phyloP scores from a whole-genome alignment of 139 green algal genomes.

The Yamagishiella unicocca region DNA sequence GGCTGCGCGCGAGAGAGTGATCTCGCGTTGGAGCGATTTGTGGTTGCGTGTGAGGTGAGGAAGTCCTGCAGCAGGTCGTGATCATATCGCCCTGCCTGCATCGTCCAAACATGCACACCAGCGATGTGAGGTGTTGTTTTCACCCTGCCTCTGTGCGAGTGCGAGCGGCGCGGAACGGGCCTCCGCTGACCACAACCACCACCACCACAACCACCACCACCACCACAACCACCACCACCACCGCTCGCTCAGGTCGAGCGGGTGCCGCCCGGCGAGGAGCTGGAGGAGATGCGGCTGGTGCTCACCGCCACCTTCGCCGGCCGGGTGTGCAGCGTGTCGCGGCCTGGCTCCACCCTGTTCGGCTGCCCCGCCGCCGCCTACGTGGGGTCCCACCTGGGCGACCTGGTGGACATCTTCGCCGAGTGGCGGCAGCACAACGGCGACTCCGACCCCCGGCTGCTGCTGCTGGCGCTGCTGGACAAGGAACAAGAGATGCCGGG shows the following conservation, averaged over 20 bases:
- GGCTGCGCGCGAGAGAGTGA: too few species aligned
- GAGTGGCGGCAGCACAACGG: conserved; percentile 38
- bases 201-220: too few species aligned
- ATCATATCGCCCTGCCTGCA: too few species aligned
- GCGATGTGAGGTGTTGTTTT: too few species aligned
- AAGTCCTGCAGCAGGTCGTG: too few species aligned
- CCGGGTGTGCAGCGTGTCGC: background rate
- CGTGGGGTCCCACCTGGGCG: conserved; percentile 1
- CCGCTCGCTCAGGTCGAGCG: conserved; percentile 15
- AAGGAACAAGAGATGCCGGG: conserved; percentile 42
- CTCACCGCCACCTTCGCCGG: conserved; percentile 8
- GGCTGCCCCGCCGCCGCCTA: background rate
- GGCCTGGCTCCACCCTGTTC: background rate
- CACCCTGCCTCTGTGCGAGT: too few species aligned
- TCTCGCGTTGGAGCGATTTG: too few species aligned
- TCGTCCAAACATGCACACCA: too few species aligned
- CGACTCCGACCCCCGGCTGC: background rate
- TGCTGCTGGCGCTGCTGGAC: conserved; percentile 27
- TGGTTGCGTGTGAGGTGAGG: too few species aligned
- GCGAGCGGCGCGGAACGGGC: too few species aligned
- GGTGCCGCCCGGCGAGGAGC: background rate
- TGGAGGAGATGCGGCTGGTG: conserved; percentile 37
- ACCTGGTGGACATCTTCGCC: conserved; percentile 42
- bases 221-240: too few species aligned
- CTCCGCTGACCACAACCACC: too few species aligned